Base-by-base conservation (phyloP, 768 basidiomycete species). In the Boletellus ananas region DNA sequence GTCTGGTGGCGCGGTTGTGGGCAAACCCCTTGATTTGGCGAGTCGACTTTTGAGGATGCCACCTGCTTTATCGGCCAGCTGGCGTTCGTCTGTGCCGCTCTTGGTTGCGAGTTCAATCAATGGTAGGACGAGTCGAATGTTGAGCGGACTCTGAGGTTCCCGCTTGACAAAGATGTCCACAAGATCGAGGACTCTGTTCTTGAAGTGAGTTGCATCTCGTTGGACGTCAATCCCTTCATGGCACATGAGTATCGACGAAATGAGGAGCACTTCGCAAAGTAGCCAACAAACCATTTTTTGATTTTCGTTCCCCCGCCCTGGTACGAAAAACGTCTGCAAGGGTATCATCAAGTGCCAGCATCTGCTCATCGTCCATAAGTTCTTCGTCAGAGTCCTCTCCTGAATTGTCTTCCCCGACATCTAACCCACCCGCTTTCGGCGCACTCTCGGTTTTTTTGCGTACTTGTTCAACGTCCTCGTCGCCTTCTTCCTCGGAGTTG, bases 321-420 rank as follows among this genome's bases (percentile, higher is more conserved):
- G 83, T 75, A 51, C 79, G 79, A 79, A 99, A 95, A 27, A 93
- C 84, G 45, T 85, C 81, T 4, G 90, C 91, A 7, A 99, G 81
- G 63, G 95, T 87, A 43, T 90, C 88, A 62, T 99, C 95, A 23
- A 98, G 81, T 31, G 87, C 88, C 77, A 98, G 84, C 95, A 99
- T 99, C 70, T 96, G 91, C 21, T 98, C 94, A 63, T 99, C 95
- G 63, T 96, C 89, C 85, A 95, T 86, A 25, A 85, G 71, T 42
- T 88, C 87, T 53, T 84, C 82, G 35, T 78, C 67, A 23, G 67
- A 65, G 4, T 74, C 77, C 34, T 75, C 81, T 40, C 82, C 81
- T 7, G 75, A 75, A 12, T 77, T 79, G 8, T 79, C 59, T 14
- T 79, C 75, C 2, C 74, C 79, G 17, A 77, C 77, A 34, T 78